Percentiles rank a stretch among this genome's conserved stretches.
Conservation (phyloP, 495 filamentous ascomycete species). For the Evansstolkia leycettana region DNA sequence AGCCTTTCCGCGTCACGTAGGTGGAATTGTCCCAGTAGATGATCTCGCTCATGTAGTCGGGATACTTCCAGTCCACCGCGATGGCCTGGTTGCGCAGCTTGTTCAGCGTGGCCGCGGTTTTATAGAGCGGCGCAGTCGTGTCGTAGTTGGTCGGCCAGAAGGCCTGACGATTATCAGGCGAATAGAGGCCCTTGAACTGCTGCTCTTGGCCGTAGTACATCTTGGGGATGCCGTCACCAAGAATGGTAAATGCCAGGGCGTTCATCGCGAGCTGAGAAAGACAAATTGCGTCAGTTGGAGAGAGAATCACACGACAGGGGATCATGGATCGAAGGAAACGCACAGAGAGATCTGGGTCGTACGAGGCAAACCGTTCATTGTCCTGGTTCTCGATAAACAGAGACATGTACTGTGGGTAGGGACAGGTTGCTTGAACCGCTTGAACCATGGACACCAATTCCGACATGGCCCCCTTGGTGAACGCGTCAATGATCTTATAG, state of each 20-base stretch:
- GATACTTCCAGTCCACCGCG: conserved; percentile 29
- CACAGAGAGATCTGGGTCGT: conserved; percentile 36
- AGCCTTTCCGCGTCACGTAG: conserved; percentile 47
- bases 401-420: conserved; percentile 43
- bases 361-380: conserved; percentile 41
- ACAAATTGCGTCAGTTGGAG: no score
- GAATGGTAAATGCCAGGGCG: conserved; percentile 54
- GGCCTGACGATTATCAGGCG: conserved; percentile 54
- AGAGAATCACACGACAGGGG: conserved; percentile 2
- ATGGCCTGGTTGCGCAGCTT: conserved; percentile 44
- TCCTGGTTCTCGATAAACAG: conserved; percentile 66
- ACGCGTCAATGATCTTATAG: conserved; percentile 41
- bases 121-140: conserved; percentile 43
- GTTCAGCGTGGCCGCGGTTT: conserved; percentile 42
- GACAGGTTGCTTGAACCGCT: conserved; percentile 32
- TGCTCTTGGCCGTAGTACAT: conserved; percentile 59
- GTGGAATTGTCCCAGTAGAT: conserved; percentile 39
- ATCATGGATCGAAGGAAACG: no score
- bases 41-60: conserved; percentile 34
- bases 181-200: conserved; percentile 38
- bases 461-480: conserved; percentile 39
- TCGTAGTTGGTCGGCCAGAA: conserved; percentile 51
- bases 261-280: conserved; percentile 39
- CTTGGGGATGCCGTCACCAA: conserved; percentile 48
- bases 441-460: conserved; percentile 38